A percentile compares a stretch with the other conserved stretches of the same genome.
Conservation (phyloP, 2,329 filamentous ascomycete genomes). For the Verticillium longisporum region DNA sequence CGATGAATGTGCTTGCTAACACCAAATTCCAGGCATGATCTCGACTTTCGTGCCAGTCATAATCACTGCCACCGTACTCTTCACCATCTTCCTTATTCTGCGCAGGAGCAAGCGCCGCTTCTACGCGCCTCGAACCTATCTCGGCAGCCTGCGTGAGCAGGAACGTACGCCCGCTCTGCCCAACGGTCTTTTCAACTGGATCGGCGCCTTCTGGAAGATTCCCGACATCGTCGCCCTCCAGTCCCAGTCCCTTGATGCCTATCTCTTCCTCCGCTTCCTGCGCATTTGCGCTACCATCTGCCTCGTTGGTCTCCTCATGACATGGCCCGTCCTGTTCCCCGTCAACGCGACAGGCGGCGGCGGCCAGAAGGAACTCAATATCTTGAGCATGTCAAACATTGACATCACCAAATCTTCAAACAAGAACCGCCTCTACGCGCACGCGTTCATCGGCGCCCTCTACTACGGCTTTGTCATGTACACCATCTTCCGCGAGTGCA, state of each 20-base stretch:
- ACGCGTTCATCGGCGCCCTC: constrained; percentile 72
- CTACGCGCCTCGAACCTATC: constrained; percentile 44
- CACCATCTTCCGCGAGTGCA: constrained; percentile 77
- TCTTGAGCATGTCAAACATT: constrained; percentile 75
- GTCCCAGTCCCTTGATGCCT: constrained; percentile 80
- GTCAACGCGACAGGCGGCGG: constrained; percentile 79
- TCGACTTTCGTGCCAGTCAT: constrained; percentile 47
- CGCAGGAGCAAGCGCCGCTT: constrained; percentile 37
- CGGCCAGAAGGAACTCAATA: constrained; percentile 59
- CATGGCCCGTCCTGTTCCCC: constrained; percentile 81
- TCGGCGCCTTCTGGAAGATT: constrained; percentile 54
- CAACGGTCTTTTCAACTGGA: constrained; percentile 54
- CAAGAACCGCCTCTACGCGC: constrained; percentile 69
- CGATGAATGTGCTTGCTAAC: background rate
- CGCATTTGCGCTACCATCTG: constrained; percentile 71
- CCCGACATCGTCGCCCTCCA: constrained; percentile 72
- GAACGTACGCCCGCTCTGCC: constrained; percentile 53
- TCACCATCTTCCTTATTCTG: constrained; percentile 36
- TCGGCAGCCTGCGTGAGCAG: constrained; percentile 37
- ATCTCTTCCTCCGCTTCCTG: constrained; percentile 77
- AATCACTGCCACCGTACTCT: constrained; percentile 33
- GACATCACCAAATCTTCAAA: constrained; percentile 36
- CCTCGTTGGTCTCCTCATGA: constrained; percentile 75
- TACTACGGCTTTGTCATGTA: constrained; percentile 87
- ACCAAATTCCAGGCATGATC: constrained; percentile 24